Percentiles rank a stretch among this genome's conserved stretches.
These are phyloP conservation scores for Ophioceras dolichostomum DNA, from an alignment of 2,329 filamentous ascomycete species.

Conservation along the genomic window DNA sequence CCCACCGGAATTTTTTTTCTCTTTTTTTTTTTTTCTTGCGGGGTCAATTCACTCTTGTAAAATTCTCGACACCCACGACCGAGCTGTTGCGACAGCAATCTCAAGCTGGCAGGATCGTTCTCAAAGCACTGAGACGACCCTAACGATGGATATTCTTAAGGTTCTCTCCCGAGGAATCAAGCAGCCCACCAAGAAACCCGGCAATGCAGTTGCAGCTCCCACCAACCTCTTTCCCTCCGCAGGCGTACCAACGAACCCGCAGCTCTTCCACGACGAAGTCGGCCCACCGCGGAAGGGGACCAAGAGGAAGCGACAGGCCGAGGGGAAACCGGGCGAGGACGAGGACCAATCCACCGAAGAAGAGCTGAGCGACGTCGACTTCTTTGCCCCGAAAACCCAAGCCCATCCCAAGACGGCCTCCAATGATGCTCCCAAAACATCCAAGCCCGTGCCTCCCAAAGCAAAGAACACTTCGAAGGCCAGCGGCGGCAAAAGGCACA, in stretches of 20 bases:
- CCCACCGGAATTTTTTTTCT: no score
- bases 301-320: constrained; percentile 39
- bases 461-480: constrained; percentile 4
- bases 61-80: no score
- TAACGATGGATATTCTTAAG: constrained; percentile 58
- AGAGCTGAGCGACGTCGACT: constrained; percentile 39
- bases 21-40: no score
- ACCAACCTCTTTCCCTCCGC: constrained; percentile 50
- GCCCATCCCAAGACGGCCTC: no score
- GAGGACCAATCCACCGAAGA: constrained; percentile 17
- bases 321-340: constrained; percentile 17
- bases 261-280: constrained; percentile 52
- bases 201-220: constrained; percentile 16
- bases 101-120: no score
- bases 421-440: constrained; percentile 6
- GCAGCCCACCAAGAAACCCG: constrained; percentile 28
- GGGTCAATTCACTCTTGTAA: no score
- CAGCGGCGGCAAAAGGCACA: constrained; percentile 10
- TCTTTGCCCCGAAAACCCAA: constrained; percentile 40
- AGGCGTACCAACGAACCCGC: constrained; percentile 51
- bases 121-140: no score
- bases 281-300: constrained; percentile 24
- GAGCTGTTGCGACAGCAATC: no score
- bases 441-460: no score
- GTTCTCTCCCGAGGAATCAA: constrained; percentile 61